These are phyloP conservation scores for Leishmania braziliensis DNA, from an alignment of 208 protist species.

Conservation along the genomic window DNA sequence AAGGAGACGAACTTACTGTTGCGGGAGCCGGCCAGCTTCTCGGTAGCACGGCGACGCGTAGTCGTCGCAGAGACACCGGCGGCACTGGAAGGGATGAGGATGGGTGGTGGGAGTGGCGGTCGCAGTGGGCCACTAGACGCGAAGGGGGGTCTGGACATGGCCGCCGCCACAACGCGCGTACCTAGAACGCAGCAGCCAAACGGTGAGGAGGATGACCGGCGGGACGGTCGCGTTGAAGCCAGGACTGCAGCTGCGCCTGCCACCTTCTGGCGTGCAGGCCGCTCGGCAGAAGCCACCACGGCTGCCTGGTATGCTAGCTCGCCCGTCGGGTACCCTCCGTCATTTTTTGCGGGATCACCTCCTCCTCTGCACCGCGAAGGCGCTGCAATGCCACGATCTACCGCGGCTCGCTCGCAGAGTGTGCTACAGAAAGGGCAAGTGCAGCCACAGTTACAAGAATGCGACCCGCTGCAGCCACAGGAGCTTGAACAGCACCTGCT, in stretches of 20 bases:
- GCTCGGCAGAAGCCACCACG: neutral
- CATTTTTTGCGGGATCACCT: neutral
- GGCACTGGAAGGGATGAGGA: neutral
- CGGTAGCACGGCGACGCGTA: slow-evolving; percentile 18
- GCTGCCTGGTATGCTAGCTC: neutral
- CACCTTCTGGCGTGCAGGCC: neutral
- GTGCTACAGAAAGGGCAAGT: neutral
- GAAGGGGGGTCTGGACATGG: neutral
- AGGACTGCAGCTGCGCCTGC: neutral
- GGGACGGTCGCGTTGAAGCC: neutral
- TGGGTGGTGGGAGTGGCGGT: neutral
- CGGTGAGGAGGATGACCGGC: neutral
- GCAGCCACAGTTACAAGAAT: neutral
- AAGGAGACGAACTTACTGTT: slow-evolving; percentile 23
- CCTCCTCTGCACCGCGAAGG: no score
- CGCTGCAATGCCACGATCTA: neutral
- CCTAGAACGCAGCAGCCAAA: neutral
- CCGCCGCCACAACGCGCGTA: neutral
- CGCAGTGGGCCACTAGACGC: neutral
- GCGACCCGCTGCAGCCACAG: neutral
- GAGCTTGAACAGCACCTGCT: neutral
- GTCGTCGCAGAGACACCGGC: neutral
- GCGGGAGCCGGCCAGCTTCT: slow-evolving; percentile 22
- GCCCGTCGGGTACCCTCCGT: neutral
- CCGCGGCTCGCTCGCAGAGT: neutral